Conservation (phyloP, 345 rosid genomes). For the Laguncularia racemosa region DNA sequence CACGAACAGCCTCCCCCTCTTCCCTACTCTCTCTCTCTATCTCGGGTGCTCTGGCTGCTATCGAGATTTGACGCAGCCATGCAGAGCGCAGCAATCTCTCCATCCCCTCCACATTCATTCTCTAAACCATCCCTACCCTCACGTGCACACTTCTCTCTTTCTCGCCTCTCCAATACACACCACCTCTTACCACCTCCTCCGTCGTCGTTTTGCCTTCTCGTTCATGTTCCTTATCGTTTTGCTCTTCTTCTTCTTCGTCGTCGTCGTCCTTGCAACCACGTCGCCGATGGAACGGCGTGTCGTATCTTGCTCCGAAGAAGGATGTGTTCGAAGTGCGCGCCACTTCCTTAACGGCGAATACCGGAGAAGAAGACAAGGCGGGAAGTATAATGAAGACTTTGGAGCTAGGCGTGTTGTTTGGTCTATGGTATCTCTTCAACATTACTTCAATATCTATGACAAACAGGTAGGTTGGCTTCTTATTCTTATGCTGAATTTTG, state of each 20-base stretch:
- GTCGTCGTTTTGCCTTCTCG: slow-evolving; percentile 9
- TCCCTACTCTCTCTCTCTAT: too few relatives aligned
- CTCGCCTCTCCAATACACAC: neutral
- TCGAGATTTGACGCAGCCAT: neutral
- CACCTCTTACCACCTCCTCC: neutral
- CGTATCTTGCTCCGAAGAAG: slow-evolving; percentile 18
- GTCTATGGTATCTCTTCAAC: slow-evolving; percentile 82
- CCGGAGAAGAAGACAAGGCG: slow-evolving; percentile 38
- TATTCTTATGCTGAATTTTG: neutral
- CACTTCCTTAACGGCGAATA: slow-evolving; percentile 52
- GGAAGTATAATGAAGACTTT: slow-evolving; percentile 32
- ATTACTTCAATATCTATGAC: slow-evolving; percentile 99
- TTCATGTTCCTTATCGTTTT: slow-evolving; percentile 45
- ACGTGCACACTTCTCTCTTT: neutral
- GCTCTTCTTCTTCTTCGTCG: slow-evolving; percentile 12
- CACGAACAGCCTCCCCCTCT: too few relatives aligned
- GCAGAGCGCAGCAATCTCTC: slow-evolving; percentile 13
- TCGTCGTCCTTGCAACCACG: neutral
- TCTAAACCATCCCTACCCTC: slow-evolving; percentile 3
- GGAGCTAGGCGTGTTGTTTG: slow-evolving; percentile 74
- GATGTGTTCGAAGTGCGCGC: slow-evolving; percentile 36
- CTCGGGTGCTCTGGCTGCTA: too few relatives aligned
- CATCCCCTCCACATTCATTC: slow-evolving; percentile 5
- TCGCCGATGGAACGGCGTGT: slow-evolving; percentile 58
- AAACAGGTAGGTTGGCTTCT: slow-evolving; percentile 53